A percentile compares a stretch with the other conserved stretches of the same genome.
These are phyloP conservation scores for Vicia sativa DNA, from an alignment of 306 rosid species.

Conservation along the genomic window DNA sequence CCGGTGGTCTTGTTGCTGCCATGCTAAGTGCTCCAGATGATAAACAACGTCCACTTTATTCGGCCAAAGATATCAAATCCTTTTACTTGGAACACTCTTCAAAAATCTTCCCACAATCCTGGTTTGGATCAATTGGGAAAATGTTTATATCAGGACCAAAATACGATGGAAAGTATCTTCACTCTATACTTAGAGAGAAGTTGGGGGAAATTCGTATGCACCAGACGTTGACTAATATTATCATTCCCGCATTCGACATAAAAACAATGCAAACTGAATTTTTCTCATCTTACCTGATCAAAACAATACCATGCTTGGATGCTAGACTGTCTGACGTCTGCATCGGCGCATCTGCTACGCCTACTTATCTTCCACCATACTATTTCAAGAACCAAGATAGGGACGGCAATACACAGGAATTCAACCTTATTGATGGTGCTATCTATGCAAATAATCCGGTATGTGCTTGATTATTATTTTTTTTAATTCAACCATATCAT, in stretches of 20 bases:
- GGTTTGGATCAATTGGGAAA: too few relatives aligned
- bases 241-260: conserved; percentile 59
- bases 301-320: too few relatives aligned
- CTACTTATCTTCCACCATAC: conserved; percentile 56
- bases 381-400: conserved; percentile 42
- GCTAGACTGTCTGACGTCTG: conserved; percentile 48
- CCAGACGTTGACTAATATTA: conserved; percentile 64
- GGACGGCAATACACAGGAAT: conserved; percentile 40
- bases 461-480: background rate
- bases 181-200: conserved; percentile 50
- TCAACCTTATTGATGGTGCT: conserved; percentile 67
- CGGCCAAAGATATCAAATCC: conserved; percentile 56
- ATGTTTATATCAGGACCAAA: conserved; percentile 52
- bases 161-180: conserved; percentile 69
- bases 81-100: conserved; percentile 57
- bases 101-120: conserved; percentile 53
- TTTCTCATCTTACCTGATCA: conserved; percentile 31
- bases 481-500: background rate
- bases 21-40: conserved; percentile 62
- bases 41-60: conserved; percentile 51
- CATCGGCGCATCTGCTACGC: conserved; percentile 60
- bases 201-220: conserved; percentile 54
- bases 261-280: conserved; percentile 48
- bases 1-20: conserved; percentile 52
- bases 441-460: conserved; percentile 71